These are phyloP conservation scores for Dendrobium officinale DNA, from an alignment of 106 monocot genomes.

Conservation along the genomic window DNA sequence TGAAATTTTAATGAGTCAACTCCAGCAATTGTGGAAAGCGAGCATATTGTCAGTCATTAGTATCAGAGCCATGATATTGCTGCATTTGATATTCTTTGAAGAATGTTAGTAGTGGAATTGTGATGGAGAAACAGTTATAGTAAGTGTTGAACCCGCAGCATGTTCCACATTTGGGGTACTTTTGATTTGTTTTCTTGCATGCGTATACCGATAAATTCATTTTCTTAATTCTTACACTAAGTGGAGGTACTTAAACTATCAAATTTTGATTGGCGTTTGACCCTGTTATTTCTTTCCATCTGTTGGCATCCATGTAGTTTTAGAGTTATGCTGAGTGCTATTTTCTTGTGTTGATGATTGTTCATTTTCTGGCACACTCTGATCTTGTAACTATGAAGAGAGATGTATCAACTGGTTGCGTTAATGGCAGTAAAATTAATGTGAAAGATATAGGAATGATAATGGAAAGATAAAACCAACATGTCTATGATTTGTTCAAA, in stretches of 20 bases:
- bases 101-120: neutral
- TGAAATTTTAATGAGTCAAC: neutral
- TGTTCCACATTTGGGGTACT: neutral
- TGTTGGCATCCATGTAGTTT: neutral
- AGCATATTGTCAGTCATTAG: neutral
- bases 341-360: neutral
- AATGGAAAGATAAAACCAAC: neutral
- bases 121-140: neutral
- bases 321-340: neutral
- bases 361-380: neutral
- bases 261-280: neutral
- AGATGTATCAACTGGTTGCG: neutral
- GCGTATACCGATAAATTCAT: neutral
- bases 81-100: neutral
- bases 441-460: neutral
- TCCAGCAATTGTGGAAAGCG: neutral
- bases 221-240: neutral
- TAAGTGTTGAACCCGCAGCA: neutral
- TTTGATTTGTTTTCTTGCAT: neutral
- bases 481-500: neutral
- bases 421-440: neutral
- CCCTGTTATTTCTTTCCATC: neutral
- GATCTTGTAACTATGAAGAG: neutral
- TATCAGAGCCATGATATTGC: neutral
- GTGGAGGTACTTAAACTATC: neutral